These are phyloP conservation scores for Penicillium dipodomyicola DNA, from an alignment of 495 filamentous ascomycete genomes.

Conservation along the genomic window DNA sequence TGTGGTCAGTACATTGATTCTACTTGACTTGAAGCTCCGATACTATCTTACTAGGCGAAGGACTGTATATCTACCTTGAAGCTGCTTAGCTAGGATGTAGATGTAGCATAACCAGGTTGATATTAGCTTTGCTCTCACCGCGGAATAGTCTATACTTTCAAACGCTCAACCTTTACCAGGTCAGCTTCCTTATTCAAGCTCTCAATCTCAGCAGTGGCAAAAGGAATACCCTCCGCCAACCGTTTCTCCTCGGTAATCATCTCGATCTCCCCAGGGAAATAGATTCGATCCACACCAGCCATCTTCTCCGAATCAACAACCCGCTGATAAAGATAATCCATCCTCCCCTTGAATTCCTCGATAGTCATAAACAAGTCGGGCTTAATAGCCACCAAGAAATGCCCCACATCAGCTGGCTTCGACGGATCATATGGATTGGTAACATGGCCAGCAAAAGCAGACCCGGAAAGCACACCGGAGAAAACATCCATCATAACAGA, in stretches of 20 bases:
- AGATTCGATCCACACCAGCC: slow-evolving; percentile 70
- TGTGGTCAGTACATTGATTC: slow-evolving; percentile 5
- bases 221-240: slow-evolving; percentile 60
- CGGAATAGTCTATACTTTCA: slow-evolving; percentile 16
- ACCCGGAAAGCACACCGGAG: slow-evolving; percentile 68
- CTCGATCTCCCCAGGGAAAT: slow-evolving; percentile 78
- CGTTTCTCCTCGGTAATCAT: slow-evolving; percentile 58
- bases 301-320: slow-evolving; percentile 65
- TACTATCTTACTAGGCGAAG: background rate
- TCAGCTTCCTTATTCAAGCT: slow-evolving; percentile 66
- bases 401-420: slow-evolving; percentile 67
- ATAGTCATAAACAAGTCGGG: slow-evolving; percentile 72
- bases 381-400: slow-evolving; percentile 72
- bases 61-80: background rate
- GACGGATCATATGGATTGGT: slow-evolving; percentile 69
- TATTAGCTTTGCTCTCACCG: background rate
- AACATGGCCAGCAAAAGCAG: slow-evolving; percentile 70
- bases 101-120: background rate
- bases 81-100: background rate
- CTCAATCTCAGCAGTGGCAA: slow-evolving; percentile 61
- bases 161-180: slow-evolving; percentile 43
- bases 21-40: background rate
- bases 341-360: slow-evolving; percentile 65
- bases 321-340: slow-evolving; percentile 66
- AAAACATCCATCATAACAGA: slow-evolving; percentile 85